Percentiles rank a stretch among this genome's conserved stretches.
Evolutionary conservation across 306 rosid genomes (phyloP).

Genomic region (Mucuna pruriens): DNA sequence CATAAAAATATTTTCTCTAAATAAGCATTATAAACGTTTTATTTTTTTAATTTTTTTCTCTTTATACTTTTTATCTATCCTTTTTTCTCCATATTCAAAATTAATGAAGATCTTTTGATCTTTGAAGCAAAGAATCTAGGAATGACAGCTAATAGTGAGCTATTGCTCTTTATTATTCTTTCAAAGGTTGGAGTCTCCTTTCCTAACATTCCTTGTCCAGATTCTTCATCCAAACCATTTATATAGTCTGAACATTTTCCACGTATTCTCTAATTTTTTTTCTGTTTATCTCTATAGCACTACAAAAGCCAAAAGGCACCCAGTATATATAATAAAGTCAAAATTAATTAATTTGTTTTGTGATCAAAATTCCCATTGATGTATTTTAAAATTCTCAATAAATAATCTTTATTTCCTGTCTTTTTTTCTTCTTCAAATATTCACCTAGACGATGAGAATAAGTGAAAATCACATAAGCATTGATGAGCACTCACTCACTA

Average conservation of each 20-base stretch:
- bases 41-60: background rate
- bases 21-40: background rate
- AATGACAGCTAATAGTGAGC: slow-evolving; percentile 40
- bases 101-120: background rate
- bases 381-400: background rate
- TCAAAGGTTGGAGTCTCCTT: slow-evolving; percentile 12
- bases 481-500: background rate
- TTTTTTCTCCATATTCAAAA: background rate
- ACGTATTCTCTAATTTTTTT: background rate
- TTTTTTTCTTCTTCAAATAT: background rate
- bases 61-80: background rate
- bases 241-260: background rate
- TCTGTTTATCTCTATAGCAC: background rate
- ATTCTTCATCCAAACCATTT: slow-evolving; percentile 37
- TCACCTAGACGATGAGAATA: background rate
- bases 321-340: background rate
- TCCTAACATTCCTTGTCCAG: slow-evolving; percentile 18
- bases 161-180: slow-evolving; percentile 33
- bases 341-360: background rate
- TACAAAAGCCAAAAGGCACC: slow-evolving; percentile 29
- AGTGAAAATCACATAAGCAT: background rate
- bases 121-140: slow-evolving; percentile 38
- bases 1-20: background rate
- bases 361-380: background rate
- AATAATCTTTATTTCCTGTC: background rate